Percentiles rank a stretch among this genome's conserved stretches.
Evolutionary conservation across 2,329 filamentous ascomycete species (phyloP).

Genomic region (Catunica adiposa): DNA sequence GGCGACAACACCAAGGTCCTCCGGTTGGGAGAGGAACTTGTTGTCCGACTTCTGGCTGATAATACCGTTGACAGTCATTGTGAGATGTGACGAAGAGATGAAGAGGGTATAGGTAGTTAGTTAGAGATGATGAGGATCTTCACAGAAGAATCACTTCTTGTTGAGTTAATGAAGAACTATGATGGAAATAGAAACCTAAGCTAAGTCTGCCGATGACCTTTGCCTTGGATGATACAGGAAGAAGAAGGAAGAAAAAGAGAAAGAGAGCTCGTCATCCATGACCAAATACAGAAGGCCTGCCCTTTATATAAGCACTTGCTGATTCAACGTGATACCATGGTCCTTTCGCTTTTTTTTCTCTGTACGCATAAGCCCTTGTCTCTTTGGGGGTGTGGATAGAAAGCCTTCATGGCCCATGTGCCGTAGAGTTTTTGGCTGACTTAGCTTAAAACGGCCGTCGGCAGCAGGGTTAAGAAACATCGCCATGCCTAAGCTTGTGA

Average conservation of each 20-base stretch:
- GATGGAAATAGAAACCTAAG: constrained; percentile 10
- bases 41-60: constrained; percentile 38
- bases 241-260: constrained; percentile 12
- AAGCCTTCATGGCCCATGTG: neutral
- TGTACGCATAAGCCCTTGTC: neutral
- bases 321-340: neutral
- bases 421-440: neutral
- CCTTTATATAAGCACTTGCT: constrained; percentile 4
- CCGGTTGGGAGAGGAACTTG: constrained; percentile 64
- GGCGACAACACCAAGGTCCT: constrained; percentile 78
- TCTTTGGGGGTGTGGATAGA: neutral
- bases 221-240: constrained; percentile 10
- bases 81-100: neutral
- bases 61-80: constrained; percentile 22
- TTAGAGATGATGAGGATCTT: neutral
- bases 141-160: neutral
- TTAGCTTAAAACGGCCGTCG: constrained; percentile 1
- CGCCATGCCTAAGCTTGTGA: neutral
- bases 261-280: neutral
- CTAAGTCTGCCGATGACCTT: constrained; percentile 14
- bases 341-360: neutral
- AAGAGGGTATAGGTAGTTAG: neutral
- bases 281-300: constrained; percentile 1
- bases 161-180: neutral
- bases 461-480: neutral